Percentiles rank a stretch among this genome's conserved stretches.
Evolutionary conservation across 2,329 filamentous ascomycete species (phyloP).

Genomic region (Sphaerulina vaccinii): DNA sequence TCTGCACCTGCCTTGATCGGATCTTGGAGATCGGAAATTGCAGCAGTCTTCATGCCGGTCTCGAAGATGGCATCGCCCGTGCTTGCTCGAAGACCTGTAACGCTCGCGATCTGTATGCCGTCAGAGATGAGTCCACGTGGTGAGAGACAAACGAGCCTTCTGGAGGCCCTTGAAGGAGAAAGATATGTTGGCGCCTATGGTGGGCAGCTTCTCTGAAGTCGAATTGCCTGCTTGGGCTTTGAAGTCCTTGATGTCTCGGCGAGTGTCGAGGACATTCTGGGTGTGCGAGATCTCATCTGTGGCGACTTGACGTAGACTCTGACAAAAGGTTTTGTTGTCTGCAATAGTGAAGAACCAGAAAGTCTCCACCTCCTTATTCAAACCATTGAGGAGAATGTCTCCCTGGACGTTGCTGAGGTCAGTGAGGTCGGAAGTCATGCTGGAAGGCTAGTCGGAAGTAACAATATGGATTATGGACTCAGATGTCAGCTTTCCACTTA

Average conservation of each 20-base stretch:
- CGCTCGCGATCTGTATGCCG: conserved; percentile 25
- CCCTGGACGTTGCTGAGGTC: conserved; percentile 31
- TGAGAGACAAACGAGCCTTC: conserved; percentile 25
- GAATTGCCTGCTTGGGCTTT: conserved; percentile 17
- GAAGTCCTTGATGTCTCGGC: conserved; percentile 26
- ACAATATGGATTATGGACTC: too few species aligned
- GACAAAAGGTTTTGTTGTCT: conserved; percentile 25
- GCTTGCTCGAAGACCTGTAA: conserved; percentile 31
- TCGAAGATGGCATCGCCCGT: conserved; percentile 38
- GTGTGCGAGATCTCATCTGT: conserved; percentile 28
- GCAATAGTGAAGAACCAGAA: conserved; percentile 34
- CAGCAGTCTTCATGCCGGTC: conserved; percentile 38
- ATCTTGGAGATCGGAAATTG: conserved; percentile 21
- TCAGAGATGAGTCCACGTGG: neutral
- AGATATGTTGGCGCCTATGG: conserved; percentile 32
- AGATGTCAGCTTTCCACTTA: too few species aligned
- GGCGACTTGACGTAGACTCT: conserved; percentile 22
- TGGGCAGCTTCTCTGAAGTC: conserved; percentile 16
- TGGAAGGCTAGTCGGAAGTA: neutral
- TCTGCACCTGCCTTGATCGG: conserved; percentile 33
- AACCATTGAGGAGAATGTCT: conserved; percentile 31
- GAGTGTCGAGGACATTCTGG: conserved; percentile 21
- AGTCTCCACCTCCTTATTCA: conserved; percentile 30
- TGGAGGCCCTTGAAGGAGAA: conserved; percentile 30
- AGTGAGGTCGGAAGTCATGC: conserved; percentile 16